phyloP scores from a whole-genome alignment of 352 stramenopile species.

The Phytophthora pluvialis region DNA sequence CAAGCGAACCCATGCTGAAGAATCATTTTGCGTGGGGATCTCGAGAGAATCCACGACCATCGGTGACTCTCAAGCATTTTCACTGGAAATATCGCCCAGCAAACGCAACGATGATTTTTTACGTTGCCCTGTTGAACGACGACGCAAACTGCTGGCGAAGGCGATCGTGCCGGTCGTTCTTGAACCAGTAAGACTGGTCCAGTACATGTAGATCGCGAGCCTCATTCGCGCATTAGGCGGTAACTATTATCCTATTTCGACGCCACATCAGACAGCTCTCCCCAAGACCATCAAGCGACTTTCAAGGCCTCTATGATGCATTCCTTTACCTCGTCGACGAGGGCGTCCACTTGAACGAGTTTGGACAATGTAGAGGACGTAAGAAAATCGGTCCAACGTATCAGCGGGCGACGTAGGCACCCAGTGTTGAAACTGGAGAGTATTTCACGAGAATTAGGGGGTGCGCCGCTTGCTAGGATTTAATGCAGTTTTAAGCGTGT shows the following conservation, averaged over 20 bases:
- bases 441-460: slow-evolving; percentile 39
- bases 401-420: no score
- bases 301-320: slow-evolving; percentile 27
- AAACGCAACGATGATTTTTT: slow-evolving; percentile 22
- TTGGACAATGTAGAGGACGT: not conserved
- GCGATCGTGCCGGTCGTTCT: slow-evolving; percentile 78
- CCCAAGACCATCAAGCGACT: not conserved
- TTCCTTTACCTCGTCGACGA: slow-evolving; percentile 8
- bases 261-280: not conserved
- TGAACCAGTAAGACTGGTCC: slow-evolving; percentile 60
- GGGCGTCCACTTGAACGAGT: not conserved
- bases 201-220: slow-evolving; percentile 35
- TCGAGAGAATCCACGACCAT: slow-evolving; percentile 3
- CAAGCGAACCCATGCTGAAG: slow-evolving; percentile 27
- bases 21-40: slow-evolving; percentile 8
- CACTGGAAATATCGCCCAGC: no score
- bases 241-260: slow-evolving; percentile 36
- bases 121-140: slow-evolving; percentile 46
- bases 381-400: not conserved
- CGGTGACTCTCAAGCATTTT: slow-evolving; percentile 11
- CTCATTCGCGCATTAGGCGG: slow-evolving; percentile 58
- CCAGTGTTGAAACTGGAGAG: slow-evolving; percentile 44
- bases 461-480: slow-evolving; percentile 44
- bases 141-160: slow-evolving; percentile 57
- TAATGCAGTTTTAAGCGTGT: slow-evolving; percentile 61